Base-by-base conservation (phyloP, 2,329 filamentous ascomycete genomes). In the Clarireedia hainanense region DNA sequence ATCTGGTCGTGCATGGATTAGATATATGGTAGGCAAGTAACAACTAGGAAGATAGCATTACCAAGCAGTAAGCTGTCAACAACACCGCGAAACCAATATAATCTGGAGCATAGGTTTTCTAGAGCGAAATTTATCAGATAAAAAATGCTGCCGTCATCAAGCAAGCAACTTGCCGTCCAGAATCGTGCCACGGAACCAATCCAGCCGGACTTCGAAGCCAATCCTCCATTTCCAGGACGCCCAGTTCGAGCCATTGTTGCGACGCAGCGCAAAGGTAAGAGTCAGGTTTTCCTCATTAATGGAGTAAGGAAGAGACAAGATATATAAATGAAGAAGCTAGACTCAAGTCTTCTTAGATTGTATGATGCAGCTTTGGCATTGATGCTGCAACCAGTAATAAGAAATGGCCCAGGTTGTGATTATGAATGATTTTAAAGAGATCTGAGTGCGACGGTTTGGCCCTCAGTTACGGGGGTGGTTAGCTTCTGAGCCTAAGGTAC, bases 41-140 rank as follows among this genome's bases (percentile, higher is more conserved):
- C 5, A 14, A 14, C 7, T 36, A 5, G 14, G 20, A 50, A 1
- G 20, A n/a, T 24, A 27, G 27, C 9, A 48, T 48, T 67, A 86
- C 82, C 57, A 84, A 65, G 17, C 87, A 71, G 71, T 89, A 94
- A 51, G 78, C 81, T 5, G 77, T 74, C 6, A 90, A 67, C n/a
- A 97, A 76, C 40, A 88, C 70, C 1, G 76, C 74, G 60, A 97
- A 81, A 37, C 90, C 89, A 30, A 95, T 72, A 72, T 95, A 96
- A 70, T 99, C 94, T 5, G 89, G 83, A 10, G 89, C 88, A 75
- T 96, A 94, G 1, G 89, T 91, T 69, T 84, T 85, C 81, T 90
- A 66, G 46, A 64, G 53, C 63, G 4, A 26, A 57, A 17, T 1
- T 34, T 30, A 27, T 66, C 17, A 63, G 58, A 6, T 37, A 30